Percentiles rank a stretch among this genome's conserved stretches.
phyloP scores from a whole-genome alignment of 352 stramenopile species.

The Phytopythium aichiense region DNA sequence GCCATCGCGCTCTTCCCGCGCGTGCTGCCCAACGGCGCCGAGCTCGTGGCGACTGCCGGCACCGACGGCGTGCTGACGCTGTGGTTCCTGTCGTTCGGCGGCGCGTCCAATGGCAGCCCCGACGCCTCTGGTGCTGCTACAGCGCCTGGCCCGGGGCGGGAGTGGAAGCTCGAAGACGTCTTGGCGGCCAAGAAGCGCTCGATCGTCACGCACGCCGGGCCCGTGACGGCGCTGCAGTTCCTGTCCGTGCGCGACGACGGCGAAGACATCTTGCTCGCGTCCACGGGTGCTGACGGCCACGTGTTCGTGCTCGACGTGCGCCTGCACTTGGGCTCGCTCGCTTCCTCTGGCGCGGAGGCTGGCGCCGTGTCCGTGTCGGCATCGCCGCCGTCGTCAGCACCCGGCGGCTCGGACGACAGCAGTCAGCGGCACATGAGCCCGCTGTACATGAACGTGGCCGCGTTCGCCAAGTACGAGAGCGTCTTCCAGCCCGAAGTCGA shows the following conservation, averaged over 20 bases:
- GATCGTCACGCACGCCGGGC: constrained; percentile 42
- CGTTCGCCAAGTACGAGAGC: constrained; percentile 68
- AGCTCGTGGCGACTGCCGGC: constrained; percentile 61
- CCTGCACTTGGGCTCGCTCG: constrained; percentile 24
- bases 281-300: constrained; percentile 54
- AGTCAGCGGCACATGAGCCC: constrained; percentile 28
- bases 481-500: constrained; percentile 50
- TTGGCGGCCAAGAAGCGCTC: constrained; percentile 67
- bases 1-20: constrained; percentile 41
- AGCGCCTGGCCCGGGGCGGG: not conserved
- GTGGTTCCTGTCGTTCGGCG: constrained; percentile 54
- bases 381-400: not conserved
- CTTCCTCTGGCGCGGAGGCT: constrained; percentile 4
- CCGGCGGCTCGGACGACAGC: not conserved
- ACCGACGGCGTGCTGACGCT: constrained; percentile 60
- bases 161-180: constrained; percentile 57
- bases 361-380: constrained; percentile 2
- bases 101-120: constrained; percentile 9
- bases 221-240: constrained; percentile 59
- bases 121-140: not conserved
- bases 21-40: constrained; percentile 36
- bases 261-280: constrained; percentile 46
- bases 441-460: constrained; percentile 57
- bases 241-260: constrained; percentile 17
- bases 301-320: constrained; percentile 66